Percentiles rank a stretch among this genome's conserved stretches.
Conservation (phyloP, 1,139 yeast species). For the Suhomyces wounanorum region DNA sequence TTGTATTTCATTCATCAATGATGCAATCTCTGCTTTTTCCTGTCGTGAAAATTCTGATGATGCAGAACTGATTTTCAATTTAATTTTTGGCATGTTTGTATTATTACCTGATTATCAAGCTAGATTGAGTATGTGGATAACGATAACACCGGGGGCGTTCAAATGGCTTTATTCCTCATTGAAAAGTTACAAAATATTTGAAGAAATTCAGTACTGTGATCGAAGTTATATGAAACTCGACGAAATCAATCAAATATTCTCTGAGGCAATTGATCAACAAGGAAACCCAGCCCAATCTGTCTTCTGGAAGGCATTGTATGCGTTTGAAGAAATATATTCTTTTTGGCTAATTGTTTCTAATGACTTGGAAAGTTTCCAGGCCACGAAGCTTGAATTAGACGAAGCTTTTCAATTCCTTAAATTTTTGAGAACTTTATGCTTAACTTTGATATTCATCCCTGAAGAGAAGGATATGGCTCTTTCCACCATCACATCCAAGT, state of each 20-base stretch:
- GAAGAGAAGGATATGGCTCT: slow-evolving; percentile 18
- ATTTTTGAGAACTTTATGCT: slow-evolving; percentile 57
- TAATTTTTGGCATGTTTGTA: slow-evolving; percentile 32
- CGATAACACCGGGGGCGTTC: slow-evolving; percentile 38
- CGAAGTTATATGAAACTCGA: slow-evolving; percentile 24
- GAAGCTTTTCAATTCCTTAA: slow-evolving; percentile 49
- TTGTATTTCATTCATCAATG: slow-evolving; percentile 27
- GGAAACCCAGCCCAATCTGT: background rate
- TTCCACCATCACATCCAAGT: slow-evolving; percentile 13
- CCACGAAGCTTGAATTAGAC: slow-evolving; percentile 45
- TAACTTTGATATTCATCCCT: slow-evolving; percentile 53
- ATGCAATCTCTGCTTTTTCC: slow-evolving; percentile 23
- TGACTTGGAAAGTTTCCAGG: slow-evolving; percentile 60
- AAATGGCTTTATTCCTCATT: slow-evolving; percentile 28
- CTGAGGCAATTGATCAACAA: background rate
- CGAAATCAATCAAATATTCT: slow-evolving; percentile 9
- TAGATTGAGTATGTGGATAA: slow-evolving; percentile 38
- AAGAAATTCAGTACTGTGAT: slow-evolving; percentile 6
- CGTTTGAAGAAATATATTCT: slow-evolving; percentile 54
- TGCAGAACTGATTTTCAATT: slow-evolving; percentile 4
- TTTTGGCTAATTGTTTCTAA: slow-evolving; percentile 64
- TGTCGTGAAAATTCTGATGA: slow-evolving; percentile 9
- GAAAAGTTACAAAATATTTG: slow-evolving; percentile 19
- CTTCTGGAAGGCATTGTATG: slow-evolving; percentile 39
- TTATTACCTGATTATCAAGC: slow-evolving; percentile 34